Percentiles rank a stretch among this genome's conserved stretches.
These are phyloP conservation scores for Jasminum sambac DNA, from an alignment of 257 asterid species.

Conservation along the genomic window DNA sequence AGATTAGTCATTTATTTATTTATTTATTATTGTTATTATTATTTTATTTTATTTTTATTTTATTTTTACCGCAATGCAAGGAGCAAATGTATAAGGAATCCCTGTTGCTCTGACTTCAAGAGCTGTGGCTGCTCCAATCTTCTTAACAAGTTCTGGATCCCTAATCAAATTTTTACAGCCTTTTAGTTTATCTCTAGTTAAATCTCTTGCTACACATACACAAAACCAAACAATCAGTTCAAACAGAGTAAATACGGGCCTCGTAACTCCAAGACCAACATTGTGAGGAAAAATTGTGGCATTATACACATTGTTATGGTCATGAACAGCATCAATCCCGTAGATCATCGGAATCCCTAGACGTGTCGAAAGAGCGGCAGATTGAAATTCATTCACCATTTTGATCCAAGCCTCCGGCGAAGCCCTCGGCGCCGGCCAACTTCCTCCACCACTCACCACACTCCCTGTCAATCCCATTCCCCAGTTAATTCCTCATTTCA, in stretches of 20 bases:
- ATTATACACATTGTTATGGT: constrained; percentile 25
- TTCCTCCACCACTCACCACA: constrained; percentile 33
- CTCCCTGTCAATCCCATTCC: constrained; percentile 22
- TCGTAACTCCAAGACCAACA: constrained; percentile 32
- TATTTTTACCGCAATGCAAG: constrained; percentile 37
- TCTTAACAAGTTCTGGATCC: constrained; percentile 37
- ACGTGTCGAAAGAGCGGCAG: constrained; percentile 29
- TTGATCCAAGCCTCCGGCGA: constrained; percentile 25
- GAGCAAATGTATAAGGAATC: constrained; percentile 38
- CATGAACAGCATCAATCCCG: constrained; percentile 31
- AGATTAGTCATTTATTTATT: not conserved
- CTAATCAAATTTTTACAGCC: constrained; percentile 12
- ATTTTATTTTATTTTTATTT: no score
- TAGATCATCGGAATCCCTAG: constrained; percentile 31
- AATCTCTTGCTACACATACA: no score
- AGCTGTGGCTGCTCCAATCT: constrained; percentile 49
- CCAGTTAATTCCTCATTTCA: not conserved
- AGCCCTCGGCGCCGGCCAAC: constrained; percentile 27
- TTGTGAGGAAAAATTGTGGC: constrained; percentile 33
- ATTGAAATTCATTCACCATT: constrained; percentile 25
- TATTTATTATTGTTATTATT: no score
- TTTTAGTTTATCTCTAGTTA: not conserved
- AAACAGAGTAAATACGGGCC: not conserved
- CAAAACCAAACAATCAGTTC: not conserved
- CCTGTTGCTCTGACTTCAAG: constrained; percentile 47